Evolutionary conservation across 371 early-diverging fungal species (phyloP), one percentile per base, ranked within the genome.

Genomic region (Choanephora cucurbitarum): DNA sequence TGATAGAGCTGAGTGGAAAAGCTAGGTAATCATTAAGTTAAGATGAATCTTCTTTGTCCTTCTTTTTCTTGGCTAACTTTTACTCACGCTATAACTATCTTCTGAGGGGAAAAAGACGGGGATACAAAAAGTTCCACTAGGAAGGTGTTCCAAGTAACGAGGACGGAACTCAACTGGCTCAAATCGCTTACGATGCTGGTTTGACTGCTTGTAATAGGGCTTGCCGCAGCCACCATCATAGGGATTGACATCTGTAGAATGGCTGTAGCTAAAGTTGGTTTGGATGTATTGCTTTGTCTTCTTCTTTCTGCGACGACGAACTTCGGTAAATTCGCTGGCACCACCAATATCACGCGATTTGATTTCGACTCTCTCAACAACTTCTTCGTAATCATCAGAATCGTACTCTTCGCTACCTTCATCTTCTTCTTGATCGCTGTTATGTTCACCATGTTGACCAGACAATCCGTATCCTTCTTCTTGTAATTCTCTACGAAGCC

Each of bases 21-120:
- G 60, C 64, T 82, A 60, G 31, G 8, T 33, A 14, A 34, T 3
- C 3, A 7, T 28, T 7, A 72, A 75, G 2, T 78, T 72, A 57
- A 73, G 67, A 13, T 21, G 3, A 42, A 32, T 32, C 13, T 17
- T 44, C 19, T 14, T 3, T 22, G 21, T 22, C 32, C 11, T 19
- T 32, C 18, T 28, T 37, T 13, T 37, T 13, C 37, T 13, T 11
- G 10, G 14, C 1, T 22, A 10, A 42, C 3, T 7, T 4, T 28
- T 21, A 21, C 43, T 57, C 65, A 70, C 72, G 10, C 56, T 22
- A 21, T 71, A 71, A 44, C 72, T 71, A 1, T 71, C 62, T 40
- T 80, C 80, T n/a, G 77, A 77, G 11, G 80, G 80, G 72, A 80
- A 80, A 62, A 82, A 83, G 44, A 77, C 55, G 7, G 83, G 83